Percentiles rank a stretch among this genome's conserved stretches.
These are phyloP conservation scores for Peronospora destructor DNA, from an alignment of 352 stramenopile species.

Conservation along the genomic window DNA sequence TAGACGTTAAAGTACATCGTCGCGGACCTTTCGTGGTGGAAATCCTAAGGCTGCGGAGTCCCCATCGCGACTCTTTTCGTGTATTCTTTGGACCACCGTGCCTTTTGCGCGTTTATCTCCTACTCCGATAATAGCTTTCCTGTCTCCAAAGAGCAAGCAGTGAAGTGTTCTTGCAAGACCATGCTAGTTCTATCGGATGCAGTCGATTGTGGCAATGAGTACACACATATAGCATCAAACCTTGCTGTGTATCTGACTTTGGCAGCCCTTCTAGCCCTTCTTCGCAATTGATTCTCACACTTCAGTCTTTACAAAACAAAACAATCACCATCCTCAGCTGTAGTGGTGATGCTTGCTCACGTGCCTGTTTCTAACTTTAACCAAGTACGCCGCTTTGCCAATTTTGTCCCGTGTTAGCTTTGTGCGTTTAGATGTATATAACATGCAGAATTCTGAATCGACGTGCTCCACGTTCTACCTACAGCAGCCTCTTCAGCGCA, in stretches of 20 bases:
- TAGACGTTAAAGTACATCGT: no score
- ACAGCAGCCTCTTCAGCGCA: constrained; percentile 22
- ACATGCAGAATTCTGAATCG: not conserved
- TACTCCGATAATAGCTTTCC: constrained; percentile 40
- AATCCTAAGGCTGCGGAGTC: constrained; percentile 59
- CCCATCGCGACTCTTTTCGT: constrained; percentile 82
- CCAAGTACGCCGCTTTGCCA: not conserved
- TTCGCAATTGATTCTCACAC: no score
- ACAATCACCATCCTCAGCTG: no score
- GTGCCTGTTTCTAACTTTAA: constrained; percentile 12
- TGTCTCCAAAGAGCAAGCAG: constrained; percentile 29
- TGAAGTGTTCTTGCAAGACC: constrained; percentile 5
- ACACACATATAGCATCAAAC: no score
- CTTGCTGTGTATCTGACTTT: no score
- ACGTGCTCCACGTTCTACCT: constrained; percentile 6
- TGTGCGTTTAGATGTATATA: not conserved
- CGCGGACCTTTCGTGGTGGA: no score
- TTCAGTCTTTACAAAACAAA: no score
- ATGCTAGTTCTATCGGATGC: not conserved
- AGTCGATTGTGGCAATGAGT: no score
- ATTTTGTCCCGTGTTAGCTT: not conserved
- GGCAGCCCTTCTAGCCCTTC: no score
- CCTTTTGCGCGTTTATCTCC: constrained; percentile 46
- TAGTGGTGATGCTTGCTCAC: constrained; percentile 8
- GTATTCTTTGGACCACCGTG: constrained; percentile 64